Conservation (phyloP, 78 protist species). For the Paratrimastix pyriformis region DNA sequence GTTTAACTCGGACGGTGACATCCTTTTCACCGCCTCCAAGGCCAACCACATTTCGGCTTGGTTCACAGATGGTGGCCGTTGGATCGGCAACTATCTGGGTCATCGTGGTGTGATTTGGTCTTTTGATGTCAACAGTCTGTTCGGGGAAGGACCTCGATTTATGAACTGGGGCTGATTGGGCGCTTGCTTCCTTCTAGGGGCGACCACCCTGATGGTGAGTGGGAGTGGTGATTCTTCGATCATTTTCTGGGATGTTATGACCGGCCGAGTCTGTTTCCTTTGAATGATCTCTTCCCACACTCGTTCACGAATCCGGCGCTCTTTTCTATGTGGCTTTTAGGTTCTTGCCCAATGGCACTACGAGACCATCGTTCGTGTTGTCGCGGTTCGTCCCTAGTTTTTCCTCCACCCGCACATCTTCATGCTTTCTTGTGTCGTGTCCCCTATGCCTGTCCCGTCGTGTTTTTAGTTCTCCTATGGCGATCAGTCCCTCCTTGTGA, state of each 20-base stretch:
- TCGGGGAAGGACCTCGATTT: no score
- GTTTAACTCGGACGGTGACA: slow-evolving; percentile 10
- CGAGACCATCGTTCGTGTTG: not conserved
- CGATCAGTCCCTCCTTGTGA: not conserved
- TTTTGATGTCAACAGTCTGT: not conserved
- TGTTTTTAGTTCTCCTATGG: not conserved
- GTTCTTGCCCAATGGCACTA: not conserved
- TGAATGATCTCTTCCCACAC: no score
- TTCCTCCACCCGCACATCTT: not conserved
- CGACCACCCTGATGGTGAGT: not conserved
- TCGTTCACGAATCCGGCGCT: no score
- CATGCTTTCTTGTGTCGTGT: not conserved
- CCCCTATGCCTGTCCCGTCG: not conserved
- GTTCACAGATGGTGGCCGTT: not conserved
- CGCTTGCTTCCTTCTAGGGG: no score
- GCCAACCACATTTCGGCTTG: not conserved
- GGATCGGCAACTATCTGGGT: not conserved
- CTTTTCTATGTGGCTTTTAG: not conserved
- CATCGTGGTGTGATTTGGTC: not conserved
- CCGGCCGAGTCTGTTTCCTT: no score
- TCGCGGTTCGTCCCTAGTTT: not conserved
- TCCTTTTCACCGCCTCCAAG: not conserved
- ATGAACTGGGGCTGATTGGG: no score
- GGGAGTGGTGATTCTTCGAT: not conserved
- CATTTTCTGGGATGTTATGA: not conserved